phyloP scores from a whole-genome alignment of 257 asterid species.

The Fraxinus pennsylvanica region DNA sequence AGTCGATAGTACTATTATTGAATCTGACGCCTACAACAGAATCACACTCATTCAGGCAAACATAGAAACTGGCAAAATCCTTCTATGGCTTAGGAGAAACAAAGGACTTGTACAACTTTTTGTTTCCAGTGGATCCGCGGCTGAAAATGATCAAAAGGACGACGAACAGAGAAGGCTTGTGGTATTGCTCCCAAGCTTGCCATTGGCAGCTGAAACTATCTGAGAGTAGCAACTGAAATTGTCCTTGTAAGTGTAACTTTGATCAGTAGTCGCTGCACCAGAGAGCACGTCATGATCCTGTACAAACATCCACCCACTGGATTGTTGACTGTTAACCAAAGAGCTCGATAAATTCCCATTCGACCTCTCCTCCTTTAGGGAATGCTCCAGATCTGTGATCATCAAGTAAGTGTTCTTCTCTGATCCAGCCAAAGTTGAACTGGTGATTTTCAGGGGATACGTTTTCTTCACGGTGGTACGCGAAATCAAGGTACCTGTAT shows the following conservation, averaged over 20 bases:
- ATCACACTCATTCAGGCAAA: neutral
- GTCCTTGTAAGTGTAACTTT: slow-evolving; percentile 42
- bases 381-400: slow-evolving; percentile 43
- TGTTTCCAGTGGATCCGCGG: neutral
- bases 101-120: neutral
- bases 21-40: neutral
- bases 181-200: slow-evolving; percentile 37
- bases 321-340: slow-evolving; percentile 43
- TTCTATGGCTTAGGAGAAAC: neutral
- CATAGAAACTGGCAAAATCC: neutral
- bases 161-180: slow-evolving; percentile 43
- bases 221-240: slow-evolving; percentile 45
- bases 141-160: slow-evolving; percentile 15
- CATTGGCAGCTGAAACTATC: slow-evolving; percentile 44
- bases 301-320: slow-evolving; percentile 72
- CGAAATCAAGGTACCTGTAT: slow-evolving; percentile 27
- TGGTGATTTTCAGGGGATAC: slow-evolving; percentile 52
- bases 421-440: slow-evolving; percentile 36
- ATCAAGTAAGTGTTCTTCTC: slow-evolving; percentile 35
- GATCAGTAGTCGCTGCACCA: slow-evolving; percentile 57
- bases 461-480: slow-evolving; percentile 25
- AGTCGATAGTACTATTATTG: neutral
- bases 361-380: slow-evolving; percentile 44
- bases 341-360: slow-evolving; percentile 27
- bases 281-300: slow-evolving; percentile 59